These are phyloP conservation scores for Oleoguttula mirabilis DNA, from an alignment of 495 filamentous ascomycete genomes.

Conservation along the genomic window DNA sequence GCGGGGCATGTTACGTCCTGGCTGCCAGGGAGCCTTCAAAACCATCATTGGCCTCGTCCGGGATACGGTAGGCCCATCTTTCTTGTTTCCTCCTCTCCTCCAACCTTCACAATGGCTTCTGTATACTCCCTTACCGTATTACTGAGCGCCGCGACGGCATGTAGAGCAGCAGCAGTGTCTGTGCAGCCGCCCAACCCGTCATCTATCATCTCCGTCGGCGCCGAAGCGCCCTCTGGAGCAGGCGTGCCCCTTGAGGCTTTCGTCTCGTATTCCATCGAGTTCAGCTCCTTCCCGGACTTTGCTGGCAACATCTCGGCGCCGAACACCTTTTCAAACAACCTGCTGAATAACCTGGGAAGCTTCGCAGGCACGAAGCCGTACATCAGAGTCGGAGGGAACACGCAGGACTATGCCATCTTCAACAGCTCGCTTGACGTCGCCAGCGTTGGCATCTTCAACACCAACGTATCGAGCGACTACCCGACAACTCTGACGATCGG, in stretches of 20 bases:
- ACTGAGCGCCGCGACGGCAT: background rate
- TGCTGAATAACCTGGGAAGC: constrained; percentile 40
- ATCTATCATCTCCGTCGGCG: constrained; percentile 8
- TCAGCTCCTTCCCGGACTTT: constrained; percentile 50
- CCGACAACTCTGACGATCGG: constrained; percentile 51
- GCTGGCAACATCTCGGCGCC: constrained; percentile 40
- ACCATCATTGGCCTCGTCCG: no score
- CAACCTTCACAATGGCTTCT: background rate
- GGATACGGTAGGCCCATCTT: no score
- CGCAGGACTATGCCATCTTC: constrained; percentile 41
- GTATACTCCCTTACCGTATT: background rate
- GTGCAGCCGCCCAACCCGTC: background rate
- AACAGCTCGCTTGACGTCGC: constrained; percentile 41
- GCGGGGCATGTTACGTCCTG: constrained; percentile 4
- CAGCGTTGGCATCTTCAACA: constrained; percentile 43
- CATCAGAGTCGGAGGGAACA: constrained; percentile 51
- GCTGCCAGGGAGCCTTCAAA: no score
- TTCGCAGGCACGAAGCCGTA: constrained; percentile 42
- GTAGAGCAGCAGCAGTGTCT: background rate
- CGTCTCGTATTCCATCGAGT: constrained; percentile 50
- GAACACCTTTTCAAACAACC: constrained; percentile 46
- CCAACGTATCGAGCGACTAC: constrained; percentile 43
- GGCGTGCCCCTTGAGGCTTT: constrained; percentile 38
- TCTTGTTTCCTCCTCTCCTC: no score
- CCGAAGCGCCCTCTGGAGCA: constrained; percentile 17